phyloP scores from a whole-genome alignment of 2,329 filamentous ascomycete genomes.

The Cordyceps fumosorosea region DNA sequence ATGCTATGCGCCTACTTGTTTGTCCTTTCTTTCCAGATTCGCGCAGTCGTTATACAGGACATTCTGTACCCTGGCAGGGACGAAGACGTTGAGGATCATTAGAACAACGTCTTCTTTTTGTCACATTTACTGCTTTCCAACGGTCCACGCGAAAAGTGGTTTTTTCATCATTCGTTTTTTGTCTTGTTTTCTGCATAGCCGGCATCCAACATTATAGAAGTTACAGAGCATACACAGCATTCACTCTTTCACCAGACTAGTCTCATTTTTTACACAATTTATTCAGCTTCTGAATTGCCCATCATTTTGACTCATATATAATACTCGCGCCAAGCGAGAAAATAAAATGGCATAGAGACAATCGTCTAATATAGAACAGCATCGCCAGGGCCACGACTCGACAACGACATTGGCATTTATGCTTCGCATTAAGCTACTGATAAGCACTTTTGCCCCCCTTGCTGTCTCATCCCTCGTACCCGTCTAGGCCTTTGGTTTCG shows the following conservation, averaged over 20 bases:
- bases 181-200: not conserved
- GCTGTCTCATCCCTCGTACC: not conserved
- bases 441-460: not conserved
- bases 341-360: too few relatives aligned
- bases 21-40: constrained; percentile 38
- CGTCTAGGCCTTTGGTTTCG: constrained; percentile 7
- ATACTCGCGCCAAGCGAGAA: too few relatives aligned
- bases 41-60: constrained; percentile 43
- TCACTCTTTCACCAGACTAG: not conserved
- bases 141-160: not conserved
- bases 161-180: not conserved
- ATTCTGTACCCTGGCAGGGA: constrained; percentile 51
- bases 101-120: not conserved
- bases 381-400: not conserved
- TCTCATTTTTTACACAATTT: not conserved
- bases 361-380: not conserved
- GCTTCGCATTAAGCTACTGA: not conserved
- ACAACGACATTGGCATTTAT: not conserved
- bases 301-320: too few relatives aligned
- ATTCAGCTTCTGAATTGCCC: too few relatives aligned
- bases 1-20: constrained; percentile 36
- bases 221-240: not conserved
- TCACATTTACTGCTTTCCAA: not conserved
- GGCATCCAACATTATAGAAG: not conserved
- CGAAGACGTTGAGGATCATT: constrained; percentile 42